Percentiles rank a stretch among this genome's conserved stretches.
These are phyloP conservation scores for Epichloe scottii DNA, from an alignment of 2,329 filamentous ascomycete genomes.

Conservation along the genomic window DNA sequence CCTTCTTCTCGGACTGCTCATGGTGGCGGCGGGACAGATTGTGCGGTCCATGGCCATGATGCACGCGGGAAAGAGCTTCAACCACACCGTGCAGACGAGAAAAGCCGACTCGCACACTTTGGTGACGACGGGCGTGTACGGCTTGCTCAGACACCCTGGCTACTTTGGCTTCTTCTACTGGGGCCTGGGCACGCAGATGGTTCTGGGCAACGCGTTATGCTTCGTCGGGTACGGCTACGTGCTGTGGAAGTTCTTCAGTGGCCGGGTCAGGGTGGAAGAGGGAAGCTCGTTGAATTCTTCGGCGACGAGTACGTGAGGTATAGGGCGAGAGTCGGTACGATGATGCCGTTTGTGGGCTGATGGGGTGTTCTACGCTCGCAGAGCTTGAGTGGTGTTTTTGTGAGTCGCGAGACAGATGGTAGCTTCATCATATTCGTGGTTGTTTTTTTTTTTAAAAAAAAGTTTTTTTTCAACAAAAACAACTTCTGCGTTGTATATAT, in stretches of 20 bases:
- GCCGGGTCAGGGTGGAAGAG: constrained; percentile 69
- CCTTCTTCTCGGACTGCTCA: constrained; percentile 43
- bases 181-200: constrained; percentile 86
- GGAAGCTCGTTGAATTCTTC: constrained; percentile 69
- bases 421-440: no score
- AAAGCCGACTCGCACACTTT: constrained; percentile 59
- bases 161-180: constrained; percentile 99
- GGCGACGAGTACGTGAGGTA: constrained; percentile 70
- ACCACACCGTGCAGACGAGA: constrained; percentile 67
- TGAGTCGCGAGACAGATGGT: no score
- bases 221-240: constrained; percentile 61
- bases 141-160: constrained; percentile 65
- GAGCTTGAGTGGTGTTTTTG: no score
- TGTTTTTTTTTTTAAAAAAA: no score
- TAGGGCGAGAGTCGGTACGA: constrained; percentile 54
- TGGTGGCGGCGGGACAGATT: constrained; percentile 59
- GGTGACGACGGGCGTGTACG: constrained; percentile 76
- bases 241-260: constrained; percentile 75
- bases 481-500: no score
- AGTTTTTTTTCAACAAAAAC: no score
- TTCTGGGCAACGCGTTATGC: constrained; percentile 75
- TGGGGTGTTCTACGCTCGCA: no score
- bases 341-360: constrained; percentile 56
- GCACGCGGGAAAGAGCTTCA: constrained; percentile 83
- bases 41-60: constrained; percentile 77